phyloP scores from a whole-genome alignment of 306 rosid genomes.

The Quillaja saponaria region DNA sequence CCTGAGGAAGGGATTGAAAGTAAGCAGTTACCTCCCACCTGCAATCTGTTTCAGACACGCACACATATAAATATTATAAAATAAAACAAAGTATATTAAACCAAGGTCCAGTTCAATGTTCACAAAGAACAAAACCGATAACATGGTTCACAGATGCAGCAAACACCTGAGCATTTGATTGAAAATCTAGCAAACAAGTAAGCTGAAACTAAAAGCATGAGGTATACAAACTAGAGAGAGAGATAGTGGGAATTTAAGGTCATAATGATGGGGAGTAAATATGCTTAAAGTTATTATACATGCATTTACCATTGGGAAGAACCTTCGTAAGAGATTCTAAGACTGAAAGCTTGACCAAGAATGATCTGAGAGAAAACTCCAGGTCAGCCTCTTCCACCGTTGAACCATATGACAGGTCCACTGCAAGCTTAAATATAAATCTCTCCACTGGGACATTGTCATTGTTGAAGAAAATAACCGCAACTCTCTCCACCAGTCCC shows the following conservation, averaged over 20 bases:
- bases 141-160: constrained; percentile 15
- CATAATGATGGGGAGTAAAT: not conserved
- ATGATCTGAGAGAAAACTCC: constrained; percentile 81
- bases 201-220: constrained; percentile 10
- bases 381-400: constrained; percentile 60
- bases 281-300: constrained; percentile 18
- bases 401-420: constrained; percentile 60
- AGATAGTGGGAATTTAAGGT: not conserved
- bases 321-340: constrained; percentile 63
- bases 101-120: not conserved
- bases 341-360: constrained; percentile 70
- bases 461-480: constrained; percentile 61
- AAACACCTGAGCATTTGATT: constrained; percentile 26
- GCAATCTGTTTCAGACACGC: constrained; percentile 43
- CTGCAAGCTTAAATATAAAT: constrained; percentile 65
- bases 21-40: constrained; percentile 83
- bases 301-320: constrained; percentile 59
- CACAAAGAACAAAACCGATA: constrained; percentile 25
- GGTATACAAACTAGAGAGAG: not conserved
- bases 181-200: constrained; percentile 12
- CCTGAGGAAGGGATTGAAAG: constrained; percentile 62
- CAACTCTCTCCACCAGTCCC: constrained; percentile 86
- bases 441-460: constrained; percentile 61
- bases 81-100: not conserved
- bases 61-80: not conserved